These are phyloP conservation scores for Prunus persica DNA, from an alignment of 306 rosid species.

Conservation along the genomic window Prunus_persica_NCBIv2 NC_034011.1:26330001-26330500, in stretches of 20 bases:
- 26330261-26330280: conserved; percentile 73
- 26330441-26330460: conserved; percentile 16
- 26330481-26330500: conserved; percentile 52
- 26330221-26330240: conserved; percentile 52
- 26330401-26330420: conserved; percentile 33
- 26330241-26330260: conserved; percentile 66
- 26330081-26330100: conserved; percentile 69
- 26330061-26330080: conserved; percentile 78
- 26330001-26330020: conserved; percentile 85
- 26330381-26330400: conserved; percentile 47
- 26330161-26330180: conserved; percentile 88
- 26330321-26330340: conserved; percentile 77
- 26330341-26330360: conserved; percentile 83
- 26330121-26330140: conserved; percentile 84
- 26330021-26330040: conserved; percentile 85
- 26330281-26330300: conserved; percentile 84
- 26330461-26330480: conserved; percentile 34
- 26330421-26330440: conserved; percentile 45
- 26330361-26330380: conserved; percentile 80
- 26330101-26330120: conserved; percentile 80
- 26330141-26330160: conserved; percentile 68
- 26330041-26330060: conserved; percentile 77
- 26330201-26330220: conserved; percentile 69
- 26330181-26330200: conserved; percentile 84
- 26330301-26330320: conserved; percentile 84